These are phyloP conservation scores for Endocalyx cinctus DNA, from an alignment of 2,329 filamentous ascomycete species.

Conservation along the genomic window DNA sequence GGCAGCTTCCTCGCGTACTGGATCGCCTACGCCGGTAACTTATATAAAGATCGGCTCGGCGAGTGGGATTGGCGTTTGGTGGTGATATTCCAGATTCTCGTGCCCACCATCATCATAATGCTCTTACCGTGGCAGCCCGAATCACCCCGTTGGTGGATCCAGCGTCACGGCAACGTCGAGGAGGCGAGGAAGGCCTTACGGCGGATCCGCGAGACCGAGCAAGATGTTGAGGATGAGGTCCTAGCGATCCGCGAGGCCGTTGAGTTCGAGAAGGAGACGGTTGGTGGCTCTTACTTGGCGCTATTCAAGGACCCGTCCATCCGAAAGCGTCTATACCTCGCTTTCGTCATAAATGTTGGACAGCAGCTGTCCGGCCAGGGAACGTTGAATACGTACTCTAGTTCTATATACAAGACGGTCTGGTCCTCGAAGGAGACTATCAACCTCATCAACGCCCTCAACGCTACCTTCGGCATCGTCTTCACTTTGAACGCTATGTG, in stretches of 20 bases:
- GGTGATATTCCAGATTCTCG: conserved; percentile 67
- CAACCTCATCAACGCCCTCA: conserved; percentile 69
- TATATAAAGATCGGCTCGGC: conserved; percentile 51
- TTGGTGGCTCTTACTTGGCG: conserved; percentile 57
- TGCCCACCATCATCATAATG: conserved; percentile 57
- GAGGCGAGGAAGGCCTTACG: conserved; percentile 53
- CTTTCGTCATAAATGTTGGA: conserved; percentile 63
- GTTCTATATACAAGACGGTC: conserved; percentile 69
- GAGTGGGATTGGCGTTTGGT: conserved; percentile 73
- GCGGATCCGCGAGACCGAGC: conserved; percentile 58
- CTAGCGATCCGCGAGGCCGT: conserved; percentile 62
- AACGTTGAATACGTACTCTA: conserved; percentile 67
- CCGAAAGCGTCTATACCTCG: conserved; percentile 61
- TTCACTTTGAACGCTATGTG: conserved; percentile 71
- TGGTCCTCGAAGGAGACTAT: conserved; percentile 56
- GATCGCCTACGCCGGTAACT: conserved; percentile 61
- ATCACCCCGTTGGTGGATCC: conserved; percentile 64
- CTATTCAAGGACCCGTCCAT: conserved; percentile 67
- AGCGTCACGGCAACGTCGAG: conserved; percentile 55
- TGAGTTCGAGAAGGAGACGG: conserved; percentile 67
- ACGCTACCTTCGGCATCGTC: conserved; percentile 67
- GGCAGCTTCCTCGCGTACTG: conserved; percentile 61
- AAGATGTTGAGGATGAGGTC: conserved; percentile 64
- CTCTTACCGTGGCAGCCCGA: conserved; percentile 64
- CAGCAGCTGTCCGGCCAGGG: conserved; percentile 71